Evolutionary conservation across 768 basidiomycete genomes (phyloP).

Genomic region (Amanita brunnescens): DNA sequence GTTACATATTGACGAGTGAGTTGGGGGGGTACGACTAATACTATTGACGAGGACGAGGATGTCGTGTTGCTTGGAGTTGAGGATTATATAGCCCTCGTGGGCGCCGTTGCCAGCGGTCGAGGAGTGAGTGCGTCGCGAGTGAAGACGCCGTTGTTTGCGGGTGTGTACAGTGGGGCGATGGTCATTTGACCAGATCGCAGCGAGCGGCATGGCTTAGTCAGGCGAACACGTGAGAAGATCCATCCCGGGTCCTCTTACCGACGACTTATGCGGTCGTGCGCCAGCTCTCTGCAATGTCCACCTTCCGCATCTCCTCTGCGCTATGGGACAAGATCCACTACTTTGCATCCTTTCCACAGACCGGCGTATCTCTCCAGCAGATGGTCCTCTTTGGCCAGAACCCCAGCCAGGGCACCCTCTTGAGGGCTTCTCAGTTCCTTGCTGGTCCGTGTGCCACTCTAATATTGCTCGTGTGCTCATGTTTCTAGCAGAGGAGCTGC

Average conservation of each 20-base stretch:
- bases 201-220: too few species aligned
- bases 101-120: too few species aligned
- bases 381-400: conserved; percentile 98
- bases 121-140: too few species aligned
- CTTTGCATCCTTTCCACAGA: conserved; percentile 88
- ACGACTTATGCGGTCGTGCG: background rate
- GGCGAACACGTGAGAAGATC: background rate
- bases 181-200: too few species aligned
- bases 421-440: conserved; percentile 89
- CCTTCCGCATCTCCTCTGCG: conserved; percentile 67
- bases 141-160: background rate
- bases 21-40: too few species aligned
- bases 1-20: too few species aligned
- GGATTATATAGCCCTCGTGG: too few species aligned
- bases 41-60: too few species aligned
- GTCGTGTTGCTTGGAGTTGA: too few species aligned
- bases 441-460: conserved; percentile 35
- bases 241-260: background rate
- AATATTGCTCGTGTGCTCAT: too few species aligned
- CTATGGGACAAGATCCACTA: conserved; percentile 90
- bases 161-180: background rate
- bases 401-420: conserved; percentile 86
- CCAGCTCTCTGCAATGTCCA: conserved; percentile 30
- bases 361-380: conserved; percentile 92
- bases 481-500: conserved; percentile 68